A percentile compares a stretch with the other conserved stretches of the same genome.
Evolutionary conservation across 2,329 filamentous ascomycete species (phyloP).

Genomic region (Calonectria ilicicola): DNA sequence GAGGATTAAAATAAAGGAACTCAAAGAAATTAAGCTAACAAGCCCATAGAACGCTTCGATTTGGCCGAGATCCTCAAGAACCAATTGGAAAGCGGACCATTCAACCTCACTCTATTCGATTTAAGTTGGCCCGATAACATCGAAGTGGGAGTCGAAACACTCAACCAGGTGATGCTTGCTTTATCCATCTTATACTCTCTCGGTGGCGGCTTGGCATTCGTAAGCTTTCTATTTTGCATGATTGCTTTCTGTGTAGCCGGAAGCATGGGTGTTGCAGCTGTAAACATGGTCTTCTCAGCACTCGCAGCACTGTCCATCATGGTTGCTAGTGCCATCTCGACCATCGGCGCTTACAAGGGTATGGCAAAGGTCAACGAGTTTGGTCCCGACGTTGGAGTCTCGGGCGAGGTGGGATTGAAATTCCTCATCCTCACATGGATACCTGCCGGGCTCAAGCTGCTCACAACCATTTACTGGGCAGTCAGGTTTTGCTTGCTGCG

Average conservation of each 20-base stretch:
- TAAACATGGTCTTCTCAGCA: slow-evolving; percentile 5
- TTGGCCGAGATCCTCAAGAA: not conserved
- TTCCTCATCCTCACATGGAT: slow-evolving; percentile 10
- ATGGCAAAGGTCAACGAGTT: not conserved
- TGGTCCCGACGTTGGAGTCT: not conserved
- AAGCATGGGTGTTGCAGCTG: not conserved
- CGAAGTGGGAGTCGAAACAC: not conserved
- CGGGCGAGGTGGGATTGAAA: not conserved
- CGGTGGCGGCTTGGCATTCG: not conserved
- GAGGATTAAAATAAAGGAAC: not conserved
- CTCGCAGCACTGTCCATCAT: not conserved
- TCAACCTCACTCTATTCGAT: slow-evolving; percentile 3
- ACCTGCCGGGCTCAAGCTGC: not conserved
- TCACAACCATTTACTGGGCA: slow-evolving; percentile 5
- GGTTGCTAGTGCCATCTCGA: not conserved
- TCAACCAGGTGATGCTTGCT: slow-evolving; percentile 6
- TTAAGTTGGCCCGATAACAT: slow-evolving; percentile 5
- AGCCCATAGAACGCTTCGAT: not conserved
- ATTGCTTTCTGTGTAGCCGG: slow-evolving; percentile 1
- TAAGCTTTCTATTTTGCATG: not conserved
- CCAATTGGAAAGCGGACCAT: not conserved
- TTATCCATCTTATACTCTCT: not conserved
- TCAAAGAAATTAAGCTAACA: not conserved
- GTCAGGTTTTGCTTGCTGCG: not conserved
- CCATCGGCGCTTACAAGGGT: slow-evolving; percentile 8